Evolutionary conservation across 805 yeast genomes (phyloP), one percentile per base, ranked within the genome.

Genomic region (Lachancea sp.): DNA sequence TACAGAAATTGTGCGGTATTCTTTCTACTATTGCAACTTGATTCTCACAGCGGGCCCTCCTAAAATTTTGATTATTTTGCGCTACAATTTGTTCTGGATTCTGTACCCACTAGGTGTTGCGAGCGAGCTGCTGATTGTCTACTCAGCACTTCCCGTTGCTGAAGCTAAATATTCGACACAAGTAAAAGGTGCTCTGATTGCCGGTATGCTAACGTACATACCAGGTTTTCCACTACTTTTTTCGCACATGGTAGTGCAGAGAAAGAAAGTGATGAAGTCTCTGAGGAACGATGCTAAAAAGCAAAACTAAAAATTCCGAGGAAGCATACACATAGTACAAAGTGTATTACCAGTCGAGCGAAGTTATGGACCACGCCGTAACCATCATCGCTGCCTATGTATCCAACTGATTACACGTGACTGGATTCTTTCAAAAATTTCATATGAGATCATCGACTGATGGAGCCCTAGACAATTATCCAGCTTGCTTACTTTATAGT

Each of bases 21-120:
- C 86, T 31, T 92, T 77, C 67, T 94, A 92, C 58, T 61, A 54
- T 36, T 58, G 45, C 43, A 51, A 56, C 8, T 43, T 62, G 32
- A 44, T 51, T 3, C 32, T 34, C 6, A 41, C 48, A 5, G 19
- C 26, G 24, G 61, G 61, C 18, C 89, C 94, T 6, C 71, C 81
- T 40, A 78, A 78, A 50, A 63, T 83, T 46, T 69, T 90, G 49
- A 74, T 79, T 15, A 74, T 81, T 72, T 65, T 87, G 48, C 75
- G 98, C 55, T 92, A 92, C 71, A 83, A 84, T 47, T 66, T 86
- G 20, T 92, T 92, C 63, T 74, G 75, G 49, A 75, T 86, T 2
- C 68, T 92, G 48, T 92, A 92, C 56, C 98, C 98, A 15, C 62
- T 83, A 16, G 98, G 98, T 2, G 96, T 89, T n/a, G 75, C 83